Evolutionary conservation across 1,284 basidiomycete genomes (phyloP).

Genomic region (Pascua sp.): DNA sequence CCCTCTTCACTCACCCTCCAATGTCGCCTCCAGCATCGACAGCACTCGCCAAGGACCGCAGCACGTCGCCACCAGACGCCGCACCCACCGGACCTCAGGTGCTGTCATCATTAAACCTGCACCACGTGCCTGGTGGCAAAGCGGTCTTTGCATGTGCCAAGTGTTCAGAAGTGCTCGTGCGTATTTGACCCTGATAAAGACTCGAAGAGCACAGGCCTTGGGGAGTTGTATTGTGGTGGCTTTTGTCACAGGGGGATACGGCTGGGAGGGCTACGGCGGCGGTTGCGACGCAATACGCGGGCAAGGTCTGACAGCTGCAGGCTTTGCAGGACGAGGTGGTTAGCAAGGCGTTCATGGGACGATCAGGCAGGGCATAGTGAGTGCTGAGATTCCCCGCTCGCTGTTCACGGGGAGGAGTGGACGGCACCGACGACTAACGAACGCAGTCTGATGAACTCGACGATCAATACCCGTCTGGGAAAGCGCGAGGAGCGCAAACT

Average conservation of each 20-base stretch:
- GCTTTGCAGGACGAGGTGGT: slow-evolving; percentile 49
- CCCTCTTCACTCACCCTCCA: background rate
- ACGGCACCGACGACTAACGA: background rate
- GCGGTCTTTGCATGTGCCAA: slow-evolving; percentile 42
- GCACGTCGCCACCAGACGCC: background rate
- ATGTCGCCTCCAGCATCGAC: background rate
- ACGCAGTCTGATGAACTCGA: slow-evolving; percentile 47
- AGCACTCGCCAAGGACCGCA: background rate
- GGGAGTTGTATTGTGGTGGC: background rate
- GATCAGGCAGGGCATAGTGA: slow-evolving; percentile 47
- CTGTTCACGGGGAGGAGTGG: background rate
- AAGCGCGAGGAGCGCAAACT: slow-evolving; percentile 44
- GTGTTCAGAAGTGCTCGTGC: slow-evolving; percentile 40
- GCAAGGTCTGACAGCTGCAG: slow-evolving; percentile 16
- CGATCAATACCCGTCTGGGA: slow-evolving; percentile 47
- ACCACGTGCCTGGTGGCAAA: slow-evolving; percentile 36
- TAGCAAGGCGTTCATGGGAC: slow-evolving; percentile 46
- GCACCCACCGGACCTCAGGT: background rate
- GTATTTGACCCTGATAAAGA: slow-evolving; percentile 2
- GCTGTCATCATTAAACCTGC: slow-evolving; percentile 27
- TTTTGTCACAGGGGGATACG: too few relatives aligned
- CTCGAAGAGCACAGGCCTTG: background rate
- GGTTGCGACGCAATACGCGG: background rate
- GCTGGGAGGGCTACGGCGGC: background rate
- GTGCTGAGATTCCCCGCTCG: slow-evolving; percentile 5